Evolutionary conservation across 257 asterid genomes (phyloP), one percentile per base, ranked within the genome.

Genomic region (Primulina tabacum): DNA sequence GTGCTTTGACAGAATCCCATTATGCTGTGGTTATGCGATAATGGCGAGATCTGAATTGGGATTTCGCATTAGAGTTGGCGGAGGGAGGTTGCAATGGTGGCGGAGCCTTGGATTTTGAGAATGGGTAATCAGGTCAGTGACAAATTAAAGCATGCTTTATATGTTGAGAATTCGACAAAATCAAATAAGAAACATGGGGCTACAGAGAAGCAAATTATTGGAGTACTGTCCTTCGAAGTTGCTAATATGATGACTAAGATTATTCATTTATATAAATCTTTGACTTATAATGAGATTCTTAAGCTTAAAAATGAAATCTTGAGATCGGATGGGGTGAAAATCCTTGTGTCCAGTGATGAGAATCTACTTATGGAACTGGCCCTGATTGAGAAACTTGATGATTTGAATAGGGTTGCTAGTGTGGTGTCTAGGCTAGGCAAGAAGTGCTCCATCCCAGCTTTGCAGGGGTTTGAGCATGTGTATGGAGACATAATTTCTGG

Each of bases 381-480:
- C 69, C 84, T 89, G 11, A 76, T 74, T 9, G 99, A 94, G 76
- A 94, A 94, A 77, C 75, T 88, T 10, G 97, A 89, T 69, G 98
- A 94, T 50, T 85, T 94, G 77, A 89, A 82, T 65, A 71, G 86
- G 73, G 86, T 91, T 71, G 96, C 97, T 73, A 68, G 83, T 65
- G 89, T 81, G 4, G 97, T 91, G 28, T 92, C 99, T 67, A 86
- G 99, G 65, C 78, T 94, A 62, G 99, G 99, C 47, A 91, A 87
- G 80, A 94, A 85, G 84, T 94, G 99, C 81, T 82, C 89, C 1
- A 65, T 89, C 34, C 88, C 96, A 33, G 96, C 95, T 0, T 72
- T 91, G 37, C 97, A 89, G 74, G 97, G 99, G 30, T 94, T 94
- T 73, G 92, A 91, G 81, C 99, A 94, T 72, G 97, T 94, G 35